Evolutionary conservation across 2,329 filamentous ascomycete species (phyloP).

Genomic region (Aspergillus sp.): DNA sequence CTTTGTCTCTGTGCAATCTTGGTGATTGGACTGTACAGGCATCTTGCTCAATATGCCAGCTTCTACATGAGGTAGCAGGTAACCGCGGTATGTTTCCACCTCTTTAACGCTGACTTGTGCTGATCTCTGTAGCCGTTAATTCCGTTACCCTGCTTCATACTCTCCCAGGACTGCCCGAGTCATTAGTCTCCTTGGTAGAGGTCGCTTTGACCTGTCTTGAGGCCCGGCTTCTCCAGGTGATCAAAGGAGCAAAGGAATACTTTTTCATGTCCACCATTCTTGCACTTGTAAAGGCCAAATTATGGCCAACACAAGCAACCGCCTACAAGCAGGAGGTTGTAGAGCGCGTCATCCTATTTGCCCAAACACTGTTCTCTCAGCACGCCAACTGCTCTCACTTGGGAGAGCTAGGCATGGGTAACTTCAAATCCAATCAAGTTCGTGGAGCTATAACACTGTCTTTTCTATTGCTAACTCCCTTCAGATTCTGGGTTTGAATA

Average conservation of each 20-base stretch:
- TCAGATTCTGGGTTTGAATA: constrained; percentile 29
- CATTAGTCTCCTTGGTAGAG: constrained; percentile 40
- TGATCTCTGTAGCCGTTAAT: constrained; percentile 7
- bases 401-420: constrained; percentile 34
- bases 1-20: constrained; percentile 39
- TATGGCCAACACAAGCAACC: constrained; percentile 39
- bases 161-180: constrained; percentile 38
- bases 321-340: constrained; percentile 42
- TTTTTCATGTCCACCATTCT: constrained; percentile 45
- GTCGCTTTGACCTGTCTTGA: constrained; percentile 36
- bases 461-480: neutral
- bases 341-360: constrained; percentile 41
- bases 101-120: neutral
- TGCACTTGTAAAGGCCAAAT: constrained; percentile 38
- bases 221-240: constrained; percentile 34
- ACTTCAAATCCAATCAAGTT: constrained; percentile 38
- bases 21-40: constrained; percentile 45
- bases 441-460: constrained; percentile 1
- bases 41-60: constrained; percentile 43
- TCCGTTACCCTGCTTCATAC: constrained; percentile 29
- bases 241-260: constrained; percentile 46
- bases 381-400: constrained; percentile 40
- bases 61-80: constrained; percentile 34
- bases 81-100: constrained; percentile 26
- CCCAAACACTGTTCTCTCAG: constrained; percentile 40